Evolutionary conservation across 2,329 filamentous ascomycete genomes (phyloP).

Genomic region (Monilinia fructigena): DNA sequence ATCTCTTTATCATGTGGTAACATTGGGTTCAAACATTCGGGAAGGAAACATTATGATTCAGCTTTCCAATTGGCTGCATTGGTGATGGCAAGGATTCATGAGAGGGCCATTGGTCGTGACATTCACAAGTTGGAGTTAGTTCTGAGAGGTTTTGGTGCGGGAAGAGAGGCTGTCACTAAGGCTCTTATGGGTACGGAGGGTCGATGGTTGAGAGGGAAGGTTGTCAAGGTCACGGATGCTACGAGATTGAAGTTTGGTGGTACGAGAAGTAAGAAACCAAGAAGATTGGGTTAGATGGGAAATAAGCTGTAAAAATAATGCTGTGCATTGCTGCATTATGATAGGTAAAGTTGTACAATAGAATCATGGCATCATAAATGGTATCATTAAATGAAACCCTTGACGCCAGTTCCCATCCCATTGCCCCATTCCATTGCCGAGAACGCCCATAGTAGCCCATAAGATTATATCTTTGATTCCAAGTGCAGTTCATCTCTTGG

Average conservation of each 20-base stretch:
- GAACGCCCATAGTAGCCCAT: slow-evolving; percentile 18
- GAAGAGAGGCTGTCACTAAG: slow-evolving; percentile 87
- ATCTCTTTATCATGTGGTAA: slow-evolving; percentile 81
- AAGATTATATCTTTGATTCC: slow-evolving; percentile 19
- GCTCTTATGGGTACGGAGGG: slow-evolving; percentile 85
- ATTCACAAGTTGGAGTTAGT: slow-evolving; percentile 78
- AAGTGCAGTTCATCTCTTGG: slow-evolving; percentile 27
- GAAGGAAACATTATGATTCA: slow-evolving; percentile 81
- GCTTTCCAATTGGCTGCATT: slow-evolving; percentile 87
- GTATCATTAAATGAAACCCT: slow-evolving; percentile 28
- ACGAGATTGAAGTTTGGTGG: slow-evolving; percentile 96
- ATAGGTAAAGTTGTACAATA: slow-evolving; percentile 25
- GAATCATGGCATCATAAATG: slow-evolving; percentile 29
- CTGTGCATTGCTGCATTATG: slow-evolving; percentile 24
- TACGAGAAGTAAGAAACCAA: slow-evolving; percentile 78
- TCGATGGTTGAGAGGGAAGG: slow-evolving; percentile 67
- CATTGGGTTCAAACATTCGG: slow-evolving; percentile 84
- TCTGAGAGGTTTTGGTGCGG: slow-evolving; percentile 79
- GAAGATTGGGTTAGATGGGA: slow-evolving; percentile 59
- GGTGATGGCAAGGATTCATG: slow-evolving; percentile 79
- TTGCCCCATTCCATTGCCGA: slow-evolving; percentile 28
- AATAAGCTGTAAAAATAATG: not conserved
- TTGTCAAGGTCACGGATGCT: slow-evolving; percentile 77
- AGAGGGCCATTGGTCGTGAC: slow-evolving; percentile 72
- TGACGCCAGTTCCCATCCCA: slow-evolving; percentile 21